A percentile compares a stretch with the other conserved stretches of the same genome.
Evolutionary conservation across 352 stramenopile genomes (phyloP).

Genomic region (Globisporangium middletonii): DNA sequence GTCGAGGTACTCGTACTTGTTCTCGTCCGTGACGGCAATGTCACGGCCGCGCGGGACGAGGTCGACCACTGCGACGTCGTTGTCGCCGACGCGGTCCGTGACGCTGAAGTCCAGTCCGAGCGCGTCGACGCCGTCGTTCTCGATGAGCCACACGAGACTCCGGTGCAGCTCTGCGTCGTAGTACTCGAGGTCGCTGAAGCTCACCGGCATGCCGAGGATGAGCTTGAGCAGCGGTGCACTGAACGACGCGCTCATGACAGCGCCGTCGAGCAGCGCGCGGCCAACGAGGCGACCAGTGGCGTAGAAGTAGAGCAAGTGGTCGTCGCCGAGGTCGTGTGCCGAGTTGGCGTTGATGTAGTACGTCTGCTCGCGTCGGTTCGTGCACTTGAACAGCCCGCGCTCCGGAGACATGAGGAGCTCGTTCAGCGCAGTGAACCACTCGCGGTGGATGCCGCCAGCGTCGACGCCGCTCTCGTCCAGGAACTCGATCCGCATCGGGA

Average conservation of each 20-base stretch:
- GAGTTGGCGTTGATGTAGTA: constrained; percentile 50
- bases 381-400: constrained; percentile 33
- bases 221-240: constrained; percentile 58
- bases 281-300: constrained; percentile 40
- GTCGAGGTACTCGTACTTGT: constrained; percentile 89
- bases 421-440: constrained; percentile 90
- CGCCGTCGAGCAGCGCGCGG: constrained; percentile 60
- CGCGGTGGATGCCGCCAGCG: constrained; percentile 82
- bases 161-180: constrained; percentile 41
- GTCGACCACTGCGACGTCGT: constrained; percentile 18
- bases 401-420: constrained; percentile 24
- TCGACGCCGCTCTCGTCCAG: constrained; percentile 81
- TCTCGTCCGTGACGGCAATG: constrained; percentile 87
- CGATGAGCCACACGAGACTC: constrained; percentile 42
- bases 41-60: constrained; percentile 29
- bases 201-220: constrained; percentile 34
- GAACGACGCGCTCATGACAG: constrained; percentile 82
- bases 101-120: constrained; percentile 40
- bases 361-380: constrained; percentile 34
- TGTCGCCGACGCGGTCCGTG: constrained; percentile 12
- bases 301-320: constrained; percentile 42
- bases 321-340: constrained; percentile 16
- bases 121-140: constrained; percentile 27
- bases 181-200: constrained; percentile 32
- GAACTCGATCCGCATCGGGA: constrained; percentile 83